A percentile compares a stretch with the other conserved stretches of the same genome.
Evolutionary conservation across 148 eudicot genomes (phyloP).

Genomic region (Rhododendron griersonianum): DNA sequence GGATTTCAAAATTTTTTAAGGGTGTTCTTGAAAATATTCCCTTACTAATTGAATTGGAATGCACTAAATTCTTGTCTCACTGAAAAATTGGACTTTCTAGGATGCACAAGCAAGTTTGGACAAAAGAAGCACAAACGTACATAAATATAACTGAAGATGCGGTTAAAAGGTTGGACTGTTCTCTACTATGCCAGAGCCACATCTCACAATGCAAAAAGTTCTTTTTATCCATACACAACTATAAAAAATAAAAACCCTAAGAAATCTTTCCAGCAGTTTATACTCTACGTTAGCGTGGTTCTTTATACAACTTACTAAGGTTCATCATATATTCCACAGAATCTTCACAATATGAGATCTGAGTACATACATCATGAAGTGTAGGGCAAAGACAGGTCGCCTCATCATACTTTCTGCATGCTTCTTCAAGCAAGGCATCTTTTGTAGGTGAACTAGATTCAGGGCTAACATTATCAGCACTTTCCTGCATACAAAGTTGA

Average conservation of each 20-base stretch:
- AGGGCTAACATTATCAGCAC: constrained; percentile 88
- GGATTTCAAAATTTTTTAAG: not conserved
- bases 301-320: not conserved
- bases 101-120: not conserved
- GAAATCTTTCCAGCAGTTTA: not conserved
- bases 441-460: constrained; percentile 85
- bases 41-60: not conserved
- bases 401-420: constrained; percentile 89
- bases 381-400: constrained; percentile 88
- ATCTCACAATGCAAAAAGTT: not conserved
- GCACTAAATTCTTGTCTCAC: no score
- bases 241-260: not conserved
- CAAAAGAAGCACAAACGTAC: not conserved
- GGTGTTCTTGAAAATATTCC: not conserved
- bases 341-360: not conserved
- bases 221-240: not conserved
- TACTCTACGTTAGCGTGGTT: not conserved
- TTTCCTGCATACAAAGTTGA: constrained; percentile 57
- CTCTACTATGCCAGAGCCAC: not conserved
- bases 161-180: not conserved
- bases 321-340: not conserved
- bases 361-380: constrained; percentile 82
- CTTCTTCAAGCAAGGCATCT: constrained; percentile 92
- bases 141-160: not conserved
- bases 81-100: not conserved